Evolutionary conservation across 257 asterid genomes (phyloP).

Genomic region (Gynochthodes officinalis): DNA sequence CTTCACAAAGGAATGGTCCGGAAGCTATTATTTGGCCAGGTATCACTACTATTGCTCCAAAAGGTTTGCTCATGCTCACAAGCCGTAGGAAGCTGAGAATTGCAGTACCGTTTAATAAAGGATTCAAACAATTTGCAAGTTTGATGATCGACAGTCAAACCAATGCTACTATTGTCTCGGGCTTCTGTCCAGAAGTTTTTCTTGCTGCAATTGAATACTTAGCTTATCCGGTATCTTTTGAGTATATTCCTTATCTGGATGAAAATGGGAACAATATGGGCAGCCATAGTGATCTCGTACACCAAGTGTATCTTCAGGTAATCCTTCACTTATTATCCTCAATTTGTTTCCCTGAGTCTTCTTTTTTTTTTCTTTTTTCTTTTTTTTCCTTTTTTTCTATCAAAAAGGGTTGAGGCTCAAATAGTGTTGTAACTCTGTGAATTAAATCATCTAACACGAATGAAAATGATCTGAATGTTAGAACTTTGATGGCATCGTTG

Average conservation of each 20-base stretch:
- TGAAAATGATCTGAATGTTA: background rate
- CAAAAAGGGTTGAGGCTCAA: background rate
- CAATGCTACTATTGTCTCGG: conserved; percentile 13
- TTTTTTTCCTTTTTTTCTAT: background rate
- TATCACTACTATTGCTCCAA: background rate
- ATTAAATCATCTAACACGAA: background rate
- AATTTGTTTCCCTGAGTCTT: background rate
- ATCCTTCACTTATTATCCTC: background rate
- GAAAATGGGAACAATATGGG: conserved; percentile 17
- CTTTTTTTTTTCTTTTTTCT: background rate
- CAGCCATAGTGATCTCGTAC: conserved; percentile 27
- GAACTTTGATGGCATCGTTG: conserved; percentile 41
- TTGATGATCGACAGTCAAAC: conserved; percentile 14
- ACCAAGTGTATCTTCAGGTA: conserved; percentile 34
- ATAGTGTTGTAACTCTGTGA: no score
- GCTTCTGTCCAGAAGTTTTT: conserved; percentile 40
- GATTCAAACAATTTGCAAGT: conserved; percentile 25
- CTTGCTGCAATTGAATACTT: conserved; percentile 26
- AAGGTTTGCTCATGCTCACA: background rate
- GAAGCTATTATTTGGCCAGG: conserved; percentile 5
- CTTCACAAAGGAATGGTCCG: background rate
- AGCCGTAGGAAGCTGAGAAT: conserved; percentile 21
- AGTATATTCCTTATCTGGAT: conserved; percentile 23
- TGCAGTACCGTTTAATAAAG: conserved; percentile 19
- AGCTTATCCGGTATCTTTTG: conserved; percentile 22